phyloP scores from a whole-genome alignment of 768 basidiomycete genomes.

The Vishniacozyma victoriae region DNA sequence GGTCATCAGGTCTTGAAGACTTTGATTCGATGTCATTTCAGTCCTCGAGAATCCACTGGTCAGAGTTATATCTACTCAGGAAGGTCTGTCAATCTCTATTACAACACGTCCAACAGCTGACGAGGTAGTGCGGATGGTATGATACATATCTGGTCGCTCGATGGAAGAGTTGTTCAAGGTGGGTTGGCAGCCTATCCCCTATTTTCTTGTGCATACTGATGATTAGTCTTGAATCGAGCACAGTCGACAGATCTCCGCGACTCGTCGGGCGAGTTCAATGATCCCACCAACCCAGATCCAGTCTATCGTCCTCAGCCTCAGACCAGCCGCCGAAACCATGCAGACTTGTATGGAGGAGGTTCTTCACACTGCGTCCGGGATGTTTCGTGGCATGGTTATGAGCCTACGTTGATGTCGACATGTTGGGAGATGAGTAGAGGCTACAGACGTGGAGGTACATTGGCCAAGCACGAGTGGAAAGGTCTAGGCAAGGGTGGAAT shows the following conservation, averaged over 20 bases:
- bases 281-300: conserved; percentile 34
- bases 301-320: neutral
- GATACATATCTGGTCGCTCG: conserved; percentile 84
- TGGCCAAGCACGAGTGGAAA: conserved; percentile 96
- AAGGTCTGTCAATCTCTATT: conserved; percentile 56
- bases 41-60: conserved; percentile 85
- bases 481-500: conserved; percentile 64
- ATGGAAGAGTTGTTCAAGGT: conserved; percentile 70
- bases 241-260: conserved; percentile 62
- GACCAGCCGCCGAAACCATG: conserved; percentile 3
- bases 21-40: conserved; percentile 93
- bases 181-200: neutral
- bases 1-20: conserved; percentile 87
- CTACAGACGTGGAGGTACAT: conserved; percentile 56
- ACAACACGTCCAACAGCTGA: neutral
- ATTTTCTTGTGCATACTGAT: neutral
- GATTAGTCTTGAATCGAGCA: conserved; percentile 65
- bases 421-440: conserved; percentile 69
- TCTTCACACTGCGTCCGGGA: conserved; percentile 69
- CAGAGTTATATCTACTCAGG: conserved; percentile 92
- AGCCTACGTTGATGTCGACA: conserved; percentile 86
- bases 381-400: conserved; percentile 89
- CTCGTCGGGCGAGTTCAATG: conserved; percentile 44
- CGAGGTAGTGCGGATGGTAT: conserved; percentile 31
- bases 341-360: conserved; percentile 33